Base-by-base conservation (phyloP, 2,329 filamentous ascomycete species). In the Sporothrix mexicana region DNA sequence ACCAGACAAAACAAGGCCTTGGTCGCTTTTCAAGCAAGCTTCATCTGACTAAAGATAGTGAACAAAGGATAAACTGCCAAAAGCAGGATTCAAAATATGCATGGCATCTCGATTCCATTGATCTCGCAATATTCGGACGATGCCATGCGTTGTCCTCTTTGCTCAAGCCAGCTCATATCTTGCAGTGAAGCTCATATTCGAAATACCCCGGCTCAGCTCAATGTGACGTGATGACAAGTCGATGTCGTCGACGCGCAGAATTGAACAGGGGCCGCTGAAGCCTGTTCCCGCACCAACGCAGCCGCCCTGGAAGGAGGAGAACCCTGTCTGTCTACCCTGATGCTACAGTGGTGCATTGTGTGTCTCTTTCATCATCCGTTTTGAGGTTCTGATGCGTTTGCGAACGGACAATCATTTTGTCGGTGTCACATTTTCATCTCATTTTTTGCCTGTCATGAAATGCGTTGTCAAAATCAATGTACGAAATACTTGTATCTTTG, bases 181-280 rank as follows among this genome's bases (percentile, higher is more conserved):
- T 57, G 15, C 20, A 8, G 15, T 9, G 36, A n/a, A 20, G 59
- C 30, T 36, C 10, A 47, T 51, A 10, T 51, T 23, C 43, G n/a
- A n/a, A n/a, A n/a, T 43, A 17, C 61, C 15, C n/a, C 41, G 23
- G n/a, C 61, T 4, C 30, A 36, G 30, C 30, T n/a, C 45, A 45
- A 51, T n/a, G 64, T 45, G 20, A 67, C 64, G 41, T 15, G 13
- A 51, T 51, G 45, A 25, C 64, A 67, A 47, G 62, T 51, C 64
- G 13, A 67, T 67, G 64, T 67, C 64, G 64, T 67, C 64, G 45
- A 51, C 45, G 12, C 23, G 64, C 64, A 67, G 64, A n/a, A 47
- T 47, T 47, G 25, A 41, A 64, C 45, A 23, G 30, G 57, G 15
- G 12, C 55, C 55, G 30, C 15, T 41, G n/a, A 64, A 64, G 43